These are phyloP conservation scores for Aspergillus udagawae DNA, from an alignment of 2,329 filamentous ascomycete genomes.

Conservation along the genomic window DNA sequence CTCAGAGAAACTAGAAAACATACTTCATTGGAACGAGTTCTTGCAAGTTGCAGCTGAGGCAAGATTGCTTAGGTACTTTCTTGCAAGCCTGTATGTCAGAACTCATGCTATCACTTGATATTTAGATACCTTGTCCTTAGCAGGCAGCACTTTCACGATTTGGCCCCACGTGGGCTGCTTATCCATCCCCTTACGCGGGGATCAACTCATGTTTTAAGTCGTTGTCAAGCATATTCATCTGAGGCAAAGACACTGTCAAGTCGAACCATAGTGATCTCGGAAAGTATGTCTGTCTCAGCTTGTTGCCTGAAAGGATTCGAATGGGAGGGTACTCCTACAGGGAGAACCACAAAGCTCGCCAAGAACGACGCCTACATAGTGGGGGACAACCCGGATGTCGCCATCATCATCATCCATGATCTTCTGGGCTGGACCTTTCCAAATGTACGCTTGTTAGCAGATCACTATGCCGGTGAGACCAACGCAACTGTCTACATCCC, in stretches of 20 bases:
- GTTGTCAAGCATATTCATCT: too few species aligned
- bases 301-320: conserved; percentile 33
- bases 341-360: conserved; percentile 30
- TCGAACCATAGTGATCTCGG: background rate
- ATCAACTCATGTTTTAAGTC: too few species aligned
- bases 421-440: conserved; percentile 44
- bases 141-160: too few species aligned
- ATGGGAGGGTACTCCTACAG: conserved; percentile 40
- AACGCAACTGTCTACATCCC: conserved; percentile 46
- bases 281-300: background rate
- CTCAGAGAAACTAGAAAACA: background rate
- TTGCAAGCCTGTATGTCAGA: too few species aligned
- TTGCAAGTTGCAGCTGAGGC: too few species aligned
- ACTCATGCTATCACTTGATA: too few species aligned
- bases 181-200: background rate
- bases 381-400: conserved; percentile 30
- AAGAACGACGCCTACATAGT: conserved; percentile 35
- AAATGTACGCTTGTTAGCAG: conserved; percentile 46
- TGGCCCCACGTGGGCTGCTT: background rate
- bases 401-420: conserved; percentile 39
- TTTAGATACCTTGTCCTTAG: too few species aligned
- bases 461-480: conserved; percentile 45
- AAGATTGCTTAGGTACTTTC: too few species aligned
- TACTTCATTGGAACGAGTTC: too few species aligned
- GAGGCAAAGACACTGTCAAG: too few species aligned